Evolutionary conservation across 192 early-diverging fungal genomes (phyloP).

Genomic region (Umbelopsis ramanniana): DNA sequence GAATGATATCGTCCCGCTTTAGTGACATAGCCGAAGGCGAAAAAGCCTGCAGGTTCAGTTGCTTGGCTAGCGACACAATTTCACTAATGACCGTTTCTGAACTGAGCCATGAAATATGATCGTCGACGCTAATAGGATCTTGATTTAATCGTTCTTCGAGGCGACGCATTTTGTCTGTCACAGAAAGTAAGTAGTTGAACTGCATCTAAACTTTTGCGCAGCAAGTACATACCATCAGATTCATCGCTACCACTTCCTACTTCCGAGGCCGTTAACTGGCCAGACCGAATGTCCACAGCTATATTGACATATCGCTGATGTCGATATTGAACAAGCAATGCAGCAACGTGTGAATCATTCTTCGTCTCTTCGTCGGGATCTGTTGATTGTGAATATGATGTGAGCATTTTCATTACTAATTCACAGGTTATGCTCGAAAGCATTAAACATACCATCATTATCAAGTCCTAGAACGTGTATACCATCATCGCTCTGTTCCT

Average conservation of each 20-base stretch:
- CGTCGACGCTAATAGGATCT: constrained; percentile 35
- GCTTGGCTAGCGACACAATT: constrained; percentile 43
- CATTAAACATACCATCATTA: neutral
- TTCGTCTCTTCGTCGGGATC: neutral
- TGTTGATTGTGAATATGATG: neutral
- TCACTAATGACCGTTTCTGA: constrained; percentile 42
- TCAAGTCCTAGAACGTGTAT: constrained; percentile 28
- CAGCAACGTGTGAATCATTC: neutral
- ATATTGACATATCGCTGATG: constrained; percentile 53
- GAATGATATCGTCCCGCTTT: constrained; percentile 34
- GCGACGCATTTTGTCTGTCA: constrained; percentile 32
- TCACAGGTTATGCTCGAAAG: constrained; percentile 23
- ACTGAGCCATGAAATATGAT: constrained; percentile 40
- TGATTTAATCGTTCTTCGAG: constrained; percentile 39
- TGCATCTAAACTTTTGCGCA: neutral
- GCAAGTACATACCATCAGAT: constrained; percentile 47
- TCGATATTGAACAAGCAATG: constrained; percentile 47
- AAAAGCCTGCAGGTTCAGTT: constrained; percentile 38
- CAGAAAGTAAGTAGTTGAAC: neutral
- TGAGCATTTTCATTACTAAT: neutral
- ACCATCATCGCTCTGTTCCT: constrained; percentile 28
- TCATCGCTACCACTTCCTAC: constrained; percentile 48
- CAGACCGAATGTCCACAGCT: constrained; percentile 51
- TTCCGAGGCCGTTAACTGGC: constrained; percentile 48
- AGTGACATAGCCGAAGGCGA: constrained; percentile 38